These are phyloP conservation scores for Daldinia concentrica DNA, from an alignment of 495 filamentous ascomycete species.

Conservation along the genomic window DNA sequence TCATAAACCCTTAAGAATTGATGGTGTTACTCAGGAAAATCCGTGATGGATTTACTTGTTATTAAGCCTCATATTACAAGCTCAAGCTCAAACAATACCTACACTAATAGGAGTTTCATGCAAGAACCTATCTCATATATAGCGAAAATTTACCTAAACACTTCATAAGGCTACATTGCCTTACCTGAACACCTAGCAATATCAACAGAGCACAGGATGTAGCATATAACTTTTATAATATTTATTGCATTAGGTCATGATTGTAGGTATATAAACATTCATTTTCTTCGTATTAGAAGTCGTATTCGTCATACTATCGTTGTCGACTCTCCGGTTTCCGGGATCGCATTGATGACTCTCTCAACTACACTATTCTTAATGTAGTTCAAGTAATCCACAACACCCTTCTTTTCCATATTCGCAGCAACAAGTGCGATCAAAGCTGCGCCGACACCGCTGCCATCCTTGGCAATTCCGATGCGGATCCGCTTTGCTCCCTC, in stretches of 20 bases:
- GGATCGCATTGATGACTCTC: slow-evolving; percentile 29
- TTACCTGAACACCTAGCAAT: not conserved
- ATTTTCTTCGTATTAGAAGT: slow-evolving; percentile 7
- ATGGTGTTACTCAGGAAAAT: not conserved
- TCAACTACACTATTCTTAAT: slow-evolving; percentile 33
- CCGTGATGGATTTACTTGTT: not conserved
- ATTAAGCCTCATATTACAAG: not conserved
- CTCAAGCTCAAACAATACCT: not conserved
- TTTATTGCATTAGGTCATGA: slow-evolving; percentile 41
- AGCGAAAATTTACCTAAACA: not conserved
- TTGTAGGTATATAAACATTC: slow-evolving; percentile 29
- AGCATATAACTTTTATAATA: slow-evolving; percentile 17
- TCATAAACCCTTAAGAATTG: not conserved
- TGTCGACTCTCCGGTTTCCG: slow-evolving; percentile 35
- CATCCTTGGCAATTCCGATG: slow-evolving; percentile 95
- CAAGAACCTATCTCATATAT: not conserved
- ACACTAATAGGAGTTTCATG: not conserved
- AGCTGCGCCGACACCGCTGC: slow-evolving; percentile 89
- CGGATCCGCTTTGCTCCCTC: slow-evolving; percentile 80
- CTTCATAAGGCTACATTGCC: not conserved
- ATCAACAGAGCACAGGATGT: not conserved
- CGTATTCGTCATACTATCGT: slow-evolving; percentile 39
- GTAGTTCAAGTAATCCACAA: slow-evolving; percentile 35
- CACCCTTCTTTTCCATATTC: slow-evolving; percentile 56
- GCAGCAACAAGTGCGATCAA: slow-evolving; percentile 82